Base-by-base conservation (phyloP, 345 rosid species). In the Anacardium occidentale region DNA sequence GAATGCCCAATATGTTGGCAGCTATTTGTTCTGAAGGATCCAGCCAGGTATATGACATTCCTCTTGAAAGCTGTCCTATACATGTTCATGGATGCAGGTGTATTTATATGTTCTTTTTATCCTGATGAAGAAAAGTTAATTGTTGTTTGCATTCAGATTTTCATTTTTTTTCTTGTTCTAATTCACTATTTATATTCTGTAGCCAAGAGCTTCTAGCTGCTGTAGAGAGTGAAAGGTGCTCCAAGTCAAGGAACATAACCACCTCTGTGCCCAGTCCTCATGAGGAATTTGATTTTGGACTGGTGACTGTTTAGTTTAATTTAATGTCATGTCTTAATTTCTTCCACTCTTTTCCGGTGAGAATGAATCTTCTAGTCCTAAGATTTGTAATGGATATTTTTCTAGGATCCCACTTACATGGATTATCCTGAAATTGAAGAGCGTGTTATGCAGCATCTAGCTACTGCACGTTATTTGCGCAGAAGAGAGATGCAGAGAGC, bases 1-100 rank as follows among this genome's bases (percentile, higher is more conserved):
- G 97, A 91, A 78, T 94, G 98, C 70, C 98, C 97, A 1, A 90
- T 94, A 69, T 94, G 95, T 72, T 94, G 95, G 97, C 98, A 85
- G 72, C 74, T 79, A 15, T 82, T 94, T 82, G 77, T 76, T 65
- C 70, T 94, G 37, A 82, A 77, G 80, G 98, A 91, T 62, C 92
- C 91, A 76, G 83, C 79, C 65, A 80, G 97, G 98, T 91, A 80
- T 59, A 25, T 56, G 15, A 71, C 68, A 22, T 47, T 10, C 26
- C 34, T 12, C 21, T 9, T 7, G 7, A 65, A 42, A 25, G 22
- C 5, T 4, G 13, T 66, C n/a, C 45, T 24, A 14, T 62, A 8
- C 40, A 37, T 45, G 21, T 4, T 1, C n/a, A 21, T 10, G 52
- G 2, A 58, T 52, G 11, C 18, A 1, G 4, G 10, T 56, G 44